Conservation (phyloP, 768 basidiomycete species). For the Favolaschia claudopus region DNA sequence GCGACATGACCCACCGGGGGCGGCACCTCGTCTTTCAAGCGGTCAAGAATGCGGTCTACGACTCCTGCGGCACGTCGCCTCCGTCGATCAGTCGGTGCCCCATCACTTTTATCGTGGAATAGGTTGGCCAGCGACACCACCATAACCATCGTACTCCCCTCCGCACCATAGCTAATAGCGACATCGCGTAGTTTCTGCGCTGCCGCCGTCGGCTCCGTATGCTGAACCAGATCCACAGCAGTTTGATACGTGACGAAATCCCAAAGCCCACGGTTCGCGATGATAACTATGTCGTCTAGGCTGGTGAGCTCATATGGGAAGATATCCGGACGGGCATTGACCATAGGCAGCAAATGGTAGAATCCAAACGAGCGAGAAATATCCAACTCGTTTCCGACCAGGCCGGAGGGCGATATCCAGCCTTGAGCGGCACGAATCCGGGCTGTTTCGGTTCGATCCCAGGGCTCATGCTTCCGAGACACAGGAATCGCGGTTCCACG, state of each 20-base stretch:
- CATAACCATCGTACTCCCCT: constrained; percentile 98
- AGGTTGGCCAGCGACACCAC: constrained; percentile 86
- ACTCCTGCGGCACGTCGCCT: constrained; percentile 36
- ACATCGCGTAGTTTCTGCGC: constrained; percentile 97
- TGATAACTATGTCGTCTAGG: constrained; percentile 94
- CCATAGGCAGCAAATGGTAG: constrained; percentile 86
- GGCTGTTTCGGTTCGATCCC: constrained; percentile 81
- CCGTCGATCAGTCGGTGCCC: background rate
- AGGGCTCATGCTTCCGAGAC: constrained; percentile 88
- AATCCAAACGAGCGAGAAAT: constrained; percentile 95
- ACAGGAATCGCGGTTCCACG: constrained; percentile 77
- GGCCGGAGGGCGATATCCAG: constrained; percentile 90
- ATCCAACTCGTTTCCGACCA: constrained; percentile 91
- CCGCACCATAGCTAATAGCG: constrained; percentile 95
- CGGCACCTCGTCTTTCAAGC: constrained; percentile 79
- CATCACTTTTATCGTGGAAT: constrained; percentile 51
- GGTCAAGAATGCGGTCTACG: constrained; percentile 64
- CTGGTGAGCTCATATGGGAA: constrained; percentile 72
- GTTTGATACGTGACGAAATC: constrained; percentile 60
- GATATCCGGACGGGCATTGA: constrained; percentile 90
- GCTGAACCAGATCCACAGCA: background rate
- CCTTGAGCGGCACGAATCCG: constrained; percentile 94
- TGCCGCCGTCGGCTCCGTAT: constrained; percentile 53
- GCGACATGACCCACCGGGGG: constrained; percentile 89
- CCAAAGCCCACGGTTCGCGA: constrained; percentile 94